Evolutionary conservation across 306 rosid genomes (phyloP), one percentile per base, ranked within the genome.

Genomic region (Trifolium pratense): DNA sequence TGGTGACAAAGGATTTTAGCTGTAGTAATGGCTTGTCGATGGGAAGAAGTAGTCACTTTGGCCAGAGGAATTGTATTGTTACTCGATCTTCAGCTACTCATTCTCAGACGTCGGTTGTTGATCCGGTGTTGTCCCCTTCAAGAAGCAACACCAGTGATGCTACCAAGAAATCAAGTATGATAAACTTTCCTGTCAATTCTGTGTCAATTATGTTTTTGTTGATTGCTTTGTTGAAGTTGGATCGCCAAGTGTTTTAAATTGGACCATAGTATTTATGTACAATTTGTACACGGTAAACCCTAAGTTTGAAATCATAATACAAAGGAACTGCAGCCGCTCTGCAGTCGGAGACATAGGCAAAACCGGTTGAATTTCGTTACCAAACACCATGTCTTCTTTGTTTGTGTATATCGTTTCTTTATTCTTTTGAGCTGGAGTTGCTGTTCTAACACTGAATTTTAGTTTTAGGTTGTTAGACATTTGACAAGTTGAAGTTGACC

Each of bases 161-260:
- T 13, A n/a, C 69, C 77, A 95, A 91, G 87, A 95, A 91, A 85
- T 84, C 94, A 70, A 85, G 99, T 95, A 81, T 78, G 91, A 68
- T 45, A 18, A 31, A 58, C 39, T 53, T 51, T 62, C 57, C 42
- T 36, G 25, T 62, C 26, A 21, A 46, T 71, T 14, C 15, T 56
- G 32, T 52, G 18, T 26, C 4, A 46, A 36, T 46, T 51, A 0
- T 42, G 59, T 74, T 63, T 18, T 8, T 34, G 34, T 70, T 14
- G 18, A 17, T 71, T 79, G 72, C 58, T 58, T 58, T 66, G 6
- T 46, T 58, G 73, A 83, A 66, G 64, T 75, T 43, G 76, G 78
- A 70, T 66, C 23, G 26, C 56, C 32, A 26, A 3, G 31, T 26
- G 31, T 26, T 26, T 4, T 26, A 26, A 29, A 29, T 29, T 29